Evolutionary conservation across 108 stramenopile genomes (phyloP).

Genomic region (Stephanodiscus triporus): DNA sequence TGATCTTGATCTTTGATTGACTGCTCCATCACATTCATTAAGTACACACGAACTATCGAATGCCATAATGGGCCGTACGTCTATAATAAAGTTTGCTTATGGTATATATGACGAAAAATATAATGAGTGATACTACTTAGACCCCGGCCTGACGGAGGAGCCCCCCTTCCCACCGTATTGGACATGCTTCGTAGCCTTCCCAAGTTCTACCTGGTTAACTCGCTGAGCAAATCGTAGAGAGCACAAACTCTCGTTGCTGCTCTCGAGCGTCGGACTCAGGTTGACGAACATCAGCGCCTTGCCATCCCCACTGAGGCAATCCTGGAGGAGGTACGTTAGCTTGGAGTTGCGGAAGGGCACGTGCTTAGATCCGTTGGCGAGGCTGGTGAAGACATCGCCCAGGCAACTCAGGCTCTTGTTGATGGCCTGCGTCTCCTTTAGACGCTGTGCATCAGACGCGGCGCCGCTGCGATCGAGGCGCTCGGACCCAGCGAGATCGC

Average conservation of each 20-base stretch:
- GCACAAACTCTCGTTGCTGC: slow-evolving; percentile 80
- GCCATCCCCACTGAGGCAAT: slow-evolving; percentile 87
- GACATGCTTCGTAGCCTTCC: slow-evolving; percentile 79
- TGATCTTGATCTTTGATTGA: slow-evolving; percentile 7
- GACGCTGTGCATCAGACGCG: slow-evolving; percentile 72
- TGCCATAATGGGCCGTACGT: background rate
- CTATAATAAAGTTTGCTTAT: background rate
- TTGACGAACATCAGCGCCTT: slow-evolving; percentile 95
- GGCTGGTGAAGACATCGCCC: slow-evolving; percentile 96
- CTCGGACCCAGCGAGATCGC: slow-evolving; percentile 98
- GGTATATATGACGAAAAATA: background rate
- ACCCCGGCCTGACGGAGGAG: background rate
- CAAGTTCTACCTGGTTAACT: slow-evolving; percentile 60
- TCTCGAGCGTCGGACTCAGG: slow-evolving; percentile 73
- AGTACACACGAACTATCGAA: background rate
- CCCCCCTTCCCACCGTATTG: slow-evolving; percentile 51
- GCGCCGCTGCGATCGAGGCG: slow-evolving; percentile 94
- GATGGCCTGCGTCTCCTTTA: slow-evolving; percentile 97
- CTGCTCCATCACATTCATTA: background rate
- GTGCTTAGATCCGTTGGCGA: slow-evolving; percentile 88
- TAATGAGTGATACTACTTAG: background rate
- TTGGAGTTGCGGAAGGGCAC: slow-evolving; percentile 90
- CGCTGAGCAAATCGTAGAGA: slow-evolving; percentile 83
- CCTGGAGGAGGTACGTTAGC: slow-evolving; percentile 90
- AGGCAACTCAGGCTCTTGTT: slow-evolving; percentile 98